Conservation (phyloP, 768 basidiomycete genomes). For the Suillus alpinus region DNA sequence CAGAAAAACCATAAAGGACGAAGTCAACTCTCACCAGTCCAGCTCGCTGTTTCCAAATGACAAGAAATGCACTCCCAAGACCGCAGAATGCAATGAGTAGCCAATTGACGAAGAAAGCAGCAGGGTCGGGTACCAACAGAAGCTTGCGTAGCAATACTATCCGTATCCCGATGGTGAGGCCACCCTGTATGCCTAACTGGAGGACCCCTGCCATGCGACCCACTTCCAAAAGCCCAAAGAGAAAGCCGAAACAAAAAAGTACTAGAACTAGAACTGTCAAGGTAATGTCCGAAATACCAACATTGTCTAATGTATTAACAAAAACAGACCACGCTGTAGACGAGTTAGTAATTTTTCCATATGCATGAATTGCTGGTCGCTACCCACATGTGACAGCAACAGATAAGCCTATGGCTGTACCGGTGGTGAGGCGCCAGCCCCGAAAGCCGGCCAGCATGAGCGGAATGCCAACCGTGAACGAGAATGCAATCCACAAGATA, state of each 20-base stretch:
- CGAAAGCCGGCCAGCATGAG: slow-evolving; percentile 57
- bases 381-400: slow-evolving; percentile 43
- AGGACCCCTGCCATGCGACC: slow-evolving; percentile 46
- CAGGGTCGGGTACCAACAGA: slow-evolving; percentile 41
- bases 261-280: slow-evolving; percentile 48
- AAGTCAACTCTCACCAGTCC: slow-evolving; percentile 44
- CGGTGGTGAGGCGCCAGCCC: slow-evolving; percentile 55
- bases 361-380: not conserved
- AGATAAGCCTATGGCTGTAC: slow-evolving; percentile 52
- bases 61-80: slow-evolving; percentile 36
- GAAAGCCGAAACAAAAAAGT: slow-evolving; percentile 49
- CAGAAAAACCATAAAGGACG: not conserved
- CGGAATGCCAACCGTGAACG: slow-evolving; percentile 49
- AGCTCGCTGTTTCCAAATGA: slow-evolving; percentile 44
- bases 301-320: slow-evolving; percentile 49
- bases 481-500: slow-evolving; percentile 57
- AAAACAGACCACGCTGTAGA: slow-evolving; percentile 60
- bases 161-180: slow-evolving; percentile 55
- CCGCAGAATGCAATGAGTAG: slow-evolving; percentile 47
- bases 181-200: slow-evolving; percentile 49
- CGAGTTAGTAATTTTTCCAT: not conserved
- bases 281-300: slow-evolving; percentile 50
- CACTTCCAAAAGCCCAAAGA: slow-evolving; percentile 52
- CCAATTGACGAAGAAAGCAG: slow-evolving; percentile 48
- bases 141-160: slow-evolving; percentile 47